phyloP scores from a whole-genome alignment of 2,329 filamentous ascomycete genomes.

The Diaporthe velutina region DNA sequence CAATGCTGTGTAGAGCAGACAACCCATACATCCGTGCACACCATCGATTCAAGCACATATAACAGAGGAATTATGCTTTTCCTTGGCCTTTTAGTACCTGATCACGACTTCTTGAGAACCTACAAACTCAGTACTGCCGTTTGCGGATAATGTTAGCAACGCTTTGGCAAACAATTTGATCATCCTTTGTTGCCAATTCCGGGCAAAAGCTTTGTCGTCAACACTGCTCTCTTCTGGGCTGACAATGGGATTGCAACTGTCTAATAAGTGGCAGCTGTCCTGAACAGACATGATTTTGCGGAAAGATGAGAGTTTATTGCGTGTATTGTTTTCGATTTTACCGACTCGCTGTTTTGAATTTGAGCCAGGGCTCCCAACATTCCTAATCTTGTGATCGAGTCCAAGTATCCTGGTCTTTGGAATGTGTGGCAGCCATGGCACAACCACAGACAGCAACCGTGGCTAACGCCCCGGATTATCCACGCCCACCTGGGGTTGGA shows the following conservation, averaged over 20 bases:
- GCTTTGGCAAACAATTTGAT: not conserved
- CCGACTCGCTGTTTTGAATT: too few species aligned
- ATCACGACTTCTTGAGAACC: not conserved
- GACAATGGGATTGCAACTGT: not conserved
- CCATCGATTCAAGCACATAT: not conserved
- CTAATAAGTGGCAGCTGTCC: not conserved
- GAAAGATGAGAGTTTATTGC: not conserved
- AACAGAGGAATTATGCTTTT: not conserved
- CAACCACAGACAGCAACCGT: not conserved
- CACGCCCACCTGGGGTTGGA: too few species aligned
- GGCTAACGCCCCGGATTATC: not conserved
- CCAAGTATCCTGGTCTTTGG: not conserved
- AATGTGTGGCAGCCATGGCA: constrained; percentile 1
- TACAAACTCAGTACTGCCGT: not conserved
- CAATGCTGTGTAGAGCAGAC: too few species aligned
- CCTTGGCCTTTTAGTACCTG: not conserved
- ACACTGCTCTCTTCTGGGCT: too few species aligned
- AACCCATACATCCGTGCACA: too few species aligned
- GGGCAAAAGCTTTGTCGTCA: constrained; percentile 1
- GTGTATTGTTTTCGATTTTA: not conserved
- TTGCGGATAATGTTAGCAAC: not conserved
- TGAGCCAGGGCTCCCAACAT: not conserved
- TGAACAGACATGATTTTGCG: not conserved
- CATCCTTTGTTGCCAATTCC: constrained; percentile 22
- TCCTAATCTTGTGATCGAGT: too few species aligned